Evolutionary conservation across 495 filamentous ascomycete genomes (phyloP), one percentile per base, ranked within the genome.

Genomic region (Apiosordaria backusii): DNA sequence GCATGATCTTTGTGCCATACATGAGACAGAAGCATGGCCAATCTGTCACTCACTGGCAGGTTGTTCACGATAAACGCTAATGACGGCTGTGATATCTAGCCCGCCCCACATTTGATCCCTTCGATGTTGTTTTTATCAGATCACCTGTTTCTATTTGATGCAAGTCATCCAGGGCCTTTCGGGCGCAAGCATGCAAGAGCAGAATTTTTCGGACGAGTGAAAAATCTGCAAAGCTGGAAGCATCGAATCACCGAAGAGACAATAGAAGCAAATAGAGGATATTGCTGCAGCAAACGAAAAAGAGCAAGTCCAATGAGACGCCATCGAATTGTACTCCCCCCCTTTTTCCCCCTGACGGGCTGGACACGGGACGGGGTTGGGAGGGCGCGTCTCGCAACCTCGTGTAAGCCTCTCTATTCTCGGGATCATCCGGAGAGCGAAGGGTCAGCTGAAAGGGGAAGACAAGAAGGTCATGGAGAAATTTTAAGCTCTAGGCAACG

Each of bases 121-220:
- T 45, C 6, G 35, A 2, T 18, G 35, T 45, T 45, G 35, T 45
- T 45, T 2, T 45, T 45, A 45, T 45, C 35, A 45, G 13, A 45
- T 52, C 59, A 26, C 59, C 10, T 64, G 54, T 63, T 55, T 67
- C 61, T 26, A 61, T 1, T 35, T 23, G 50, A 57, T 64, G 61
- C 66, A 61, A 53, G 66, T 67, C 66, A 67, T 22, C 22, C 27
- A 9, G 50, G 52, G 15, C 52, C 54, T 62, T 60, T 62, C 65
- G 53, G 54, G 40, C 53, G 52, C 54, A 35, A 62, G 65, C 60
- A 62, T 15, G 60, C 29, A 50, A 50, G 35, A 21, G 15, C 7
- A 22, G 59, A n/a, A n/a, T 26, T 13, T 4, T 53, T 24, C 52
- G 18, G 50, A 55, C 52, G 52, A 55, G 21, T 22, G 50, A 50